Base-by-base conservation (phyloP, 1,284 basidiomycete genomes). In the Prillingera fragicola region DNA sequence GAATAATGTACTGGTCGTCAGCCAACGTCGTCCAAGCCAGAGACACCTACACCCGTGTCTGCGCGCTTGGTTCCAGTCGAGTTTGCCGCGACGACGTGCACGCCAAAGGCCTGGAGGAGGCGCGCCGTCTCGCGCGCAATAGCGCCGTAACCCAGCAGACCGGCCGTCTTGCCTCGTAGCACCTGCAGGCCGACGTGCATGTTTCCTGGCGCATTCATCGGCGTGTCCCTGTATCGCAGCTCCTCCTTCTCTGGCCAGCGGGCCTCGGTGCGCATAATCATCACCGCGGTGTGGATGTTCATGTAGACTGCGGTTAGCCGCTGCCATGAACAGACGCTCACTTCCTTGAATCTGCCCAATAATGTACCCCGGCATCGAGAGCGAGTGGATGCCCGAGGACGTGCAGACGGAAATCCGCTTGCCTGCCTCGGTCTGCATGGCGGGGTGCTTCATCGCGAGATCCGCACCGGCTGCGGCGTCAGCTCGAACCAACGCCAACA, bases 31-130 rank as follows among this genome's bases (percentile, higher is more conserved):
- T n/a, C n/a, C n/a, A n/a, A n/a, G n/a, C n/a, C n/a, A n/a, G n/a
- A n/a, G n/a, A 15, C 32, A n/a, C n/a, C n/a, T n/a, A n/a, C n/a
- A 4, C 68, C 69, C 13, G 58, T 53, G 33, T 72, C 70, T 4
- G 32, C 48, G 26, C 46, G 52, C 14, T 54, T 50, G 44, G 55
- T 41, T 1, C 71, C 69, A 10, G 40, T 52, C 9, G 67, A 63
- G 43, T 71, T 73, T 13, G 70, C 71, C 22, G 68, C 71, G 26
- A 73, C 61, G 34, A 73, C 52, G 14, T 56, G 41, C 18, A 61
- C 55, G 5, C 63, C 63, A 35, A 69, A 60, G 7, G 60, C 60
- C 35, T 64, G 55, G 21, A 71, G 54, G 18, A 71, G 42, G 2
- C 70, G 48, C 12, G 68, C 70, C 0, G 65, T 65, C 48, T 71